Conservation (phyloP, 257 asterid genomes). For the Voacanga thouarsii region DNA sequence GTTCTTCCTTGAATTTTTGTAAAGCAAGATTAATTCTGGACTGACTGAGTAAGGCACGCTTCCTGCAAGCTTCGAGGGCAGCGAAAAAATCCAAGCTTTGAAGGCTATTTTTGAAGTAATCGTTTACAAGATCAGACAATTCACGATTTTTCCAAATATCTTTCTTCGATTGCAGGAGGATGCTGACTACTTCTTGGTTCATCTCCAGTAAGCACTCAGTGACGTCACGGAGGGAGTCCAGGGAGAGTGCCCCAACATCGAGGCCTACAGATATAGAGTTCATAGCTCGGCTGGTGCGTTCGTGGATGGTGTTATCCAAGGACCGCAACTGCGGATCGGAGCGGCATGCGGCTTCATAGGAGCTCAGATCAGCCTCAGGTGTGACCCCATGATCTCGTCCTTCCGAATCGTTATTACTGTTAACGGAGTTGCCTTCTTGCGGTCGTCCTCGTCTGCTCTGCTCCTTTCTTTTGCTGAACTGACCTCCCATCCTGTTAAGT, state of each 20-base stretch:
- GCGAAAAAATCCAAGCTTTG: conserved; percentile 73
- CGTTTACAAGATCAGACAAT: conserved; percentile 71
- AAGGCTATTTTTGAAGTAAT: conserved; percentile 74
- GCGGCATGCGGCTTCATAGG: conserved; percentile 81
- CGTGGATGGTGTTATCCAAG: conserved; percentile 61
- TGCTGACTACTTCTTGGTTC: conserved; percentile 68
- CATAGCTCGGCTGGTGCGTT: conserved; percentile 69
- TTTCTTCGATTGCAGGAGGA: conserved; percentile 54
- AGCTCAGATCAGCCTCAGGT: conserved; percentile 57
- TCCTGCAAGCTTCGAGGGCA: conserved; percentile 60
- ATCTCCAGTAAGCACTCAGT: conserved; percentile 66
- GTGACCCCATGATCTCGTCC: conserved; percentile 4
- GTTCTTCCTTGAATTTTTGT: conserved; percentile 55
- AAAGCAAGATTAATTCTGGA: conserved; percentile 59
- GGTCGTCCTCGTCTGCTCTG: conserved; percentile 20
- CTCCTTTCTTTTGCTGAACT: conserved; percentile 35
- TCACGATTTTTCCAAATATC: conserved; percentile 73
- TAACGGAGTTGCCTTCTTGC: conserved; percentile 6
- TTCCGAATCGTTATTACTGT: conserved; percentile 16
- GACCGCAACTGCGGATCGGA: conserved; percentile 68
- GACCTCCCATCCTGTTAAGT: conserved; percentile 49
- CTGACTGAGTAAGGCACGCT: conserved; percentile 63
- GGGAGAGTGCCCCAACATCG: conserved; percentile 63
- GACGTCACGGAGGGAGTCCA: conserved; percentile 75
- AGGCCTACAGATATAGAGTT: conserved; percentile 71